Conservation (phyloP, 2,329 filamentous ascomycete genomes). For the Penicillium sp. region DNA sequence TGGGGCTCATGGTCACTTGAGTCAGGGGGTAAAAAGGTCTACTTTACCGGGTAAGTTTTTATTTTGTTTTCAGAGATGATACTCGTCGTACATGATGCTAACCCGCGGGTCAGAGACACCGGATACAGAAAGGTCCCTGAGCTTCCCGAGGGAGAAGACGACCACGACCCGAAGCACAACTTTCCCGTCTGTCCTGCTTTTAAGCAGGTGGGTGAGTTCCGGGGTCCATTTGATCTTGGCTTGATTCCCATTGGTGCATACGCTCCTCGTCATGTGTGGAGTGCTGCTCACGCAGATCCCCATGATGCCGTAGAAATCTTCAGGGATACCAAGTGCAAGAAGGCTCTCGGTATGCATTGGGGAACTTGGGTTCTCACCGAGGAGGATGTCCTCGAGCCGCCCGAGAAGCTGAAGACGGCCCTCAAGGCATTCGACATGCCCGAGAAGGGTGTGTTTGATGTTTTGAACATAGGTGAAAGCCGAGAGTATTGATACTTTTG, state of each 20-base stretch:
- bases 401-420: conserved; percentile 67
- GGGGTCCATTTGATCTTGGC: conserved; percentile 86
- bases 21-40: conserved; percentile 73
- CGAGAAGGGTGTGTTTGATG: conserved; percentile 73
- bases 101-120: conserved; percentile 65
- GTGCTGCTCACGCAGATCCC: conserved; percentile 79
- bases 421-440: conserved; percentile 64
- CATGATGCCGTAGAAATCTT: conserved; percentile 89
- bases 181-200: conserved; percentile 80
- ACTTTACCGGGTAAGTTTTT: conserved; percentile 64
- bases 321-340: conserved; percentile 71
- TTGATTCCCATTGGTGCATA: conserved; percentile 94
- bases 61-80: too few relatives aligned
- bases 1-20: conserved; percentile 85
- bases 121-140: conserved; percentile 78
- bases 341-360: conserved; percentile 88
- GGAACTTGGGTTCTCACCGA: conserved; percentile 81
- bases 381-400: conserved; percentile 84
- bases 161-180: conserved; percentile 67
- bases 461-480: conserved; percentile 81
- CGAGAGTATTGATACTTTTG: conserved; percentile 60
- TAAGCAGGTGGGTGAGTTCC: conserved; percentile 71
- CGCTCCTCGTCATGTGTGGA: conserved; percentile 63
- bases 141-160: conserved; percentile 62
- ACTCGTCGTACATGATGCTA: conserved; percentile 2